Evolutionary conservation across 164 flowering plant species (phyloP), one percentile per base, ranked within the genome.

Genomic region (Kingdonia uniflora): DNA sequence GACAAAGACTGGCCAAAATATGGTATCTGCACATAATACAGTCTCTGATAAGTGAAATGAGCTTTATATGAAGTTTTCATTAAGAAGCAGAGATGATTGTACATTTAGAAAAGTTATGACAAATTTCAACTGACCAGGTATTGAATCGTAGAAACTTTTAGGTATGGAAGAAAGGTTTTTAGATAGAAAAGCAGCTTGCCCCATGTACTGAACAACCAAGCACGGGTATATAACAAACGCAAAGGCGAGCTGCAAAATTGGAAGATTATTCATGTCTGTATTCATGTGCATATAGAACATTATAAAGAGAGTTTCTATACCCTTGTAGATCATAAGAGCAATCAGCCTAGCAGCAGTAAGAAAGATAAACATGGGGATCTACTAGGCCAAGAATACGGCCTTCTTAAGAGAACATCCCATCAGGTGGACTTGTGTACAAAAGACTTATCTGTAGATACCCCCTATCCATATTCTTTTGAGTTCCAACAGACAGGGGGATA

Each of bases 111-210:
- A n/a, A n/a, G n/a, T n/a, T n/a, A n/a, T n/a, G n/a, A n/a, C n/a
- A n/a, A n/a, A n/a, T n/a, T n/a, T n/a, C 8, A 39, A 65, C 85
- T 63, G 37, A 75, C 82, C 81, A 49, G 87, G 89, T 55, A 85
- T 75, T 26, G 90, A 82, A 48, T 67, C 73, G 63, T 76, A 85
- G 45, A 85, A 85, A 60, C 79, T 78, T 55, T 49, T 51, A 10
- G 52, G 29, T 24, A 80, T 69, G 11, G 73, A 64, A 15, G 55
- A 42, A 1, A 51, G 62, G 56, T 80, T 68, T 71, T 70, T 83
- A 8, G 86, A 78, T 49, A 88, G 70, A 66, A 67, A 88, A 45
- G 96, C 96, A 60, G 96, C 96, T 73, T 85, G 91, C 20, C 96
- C 95, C 87, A 83, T 76, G 65, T 88, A 85, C 57, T 80, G 84